Percentiles rank a stretch among this genome's conserved stretches.
phyloP scores from a whole-genome alignment of 495 filamentous ascomycete species.

The Penicillium ucsense region DNA sequence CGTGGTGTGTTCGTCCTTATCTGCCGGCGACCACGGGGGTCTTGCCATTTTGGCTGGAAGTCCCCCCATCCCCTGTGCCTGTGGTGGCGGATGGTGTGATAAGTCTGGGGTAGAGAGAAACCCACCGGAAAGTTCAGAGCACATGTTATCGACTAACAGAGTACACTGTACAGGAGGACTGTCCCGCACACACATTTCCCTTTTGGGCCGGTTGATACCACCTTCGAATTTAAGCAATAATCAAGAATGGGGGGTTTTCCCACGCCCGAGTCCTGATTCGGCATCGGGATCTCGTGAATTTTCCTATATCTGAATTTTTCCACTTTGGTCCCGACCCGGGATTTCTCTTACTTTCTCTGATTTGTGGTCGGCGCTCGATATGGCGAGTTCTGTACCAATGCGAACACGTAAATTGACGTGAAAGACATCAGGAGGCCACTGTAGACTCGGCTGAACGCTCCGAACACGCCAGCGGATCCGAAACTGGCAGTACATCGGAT shows the following conservation, averaged over 20 bases:
- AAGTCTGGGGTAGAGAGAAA: conserved; percentile 11
- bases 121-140: too few relatives aligned
- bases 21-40: conserved; percentile 4
- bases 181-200: too few relatives aligned
- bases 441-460: neutral
- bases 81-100: conserved; percentile 1
- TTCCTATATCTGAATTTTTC: neutral
- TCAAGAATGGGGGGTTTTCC: too few relatives aligned
- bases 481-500: neutral
- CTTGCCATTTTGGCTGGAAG: neutral
- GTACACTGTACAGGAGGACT: too few relatives aligned
- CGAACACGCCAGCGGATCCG: too few relatives aligned
- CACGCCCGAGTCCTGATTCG: neutral
- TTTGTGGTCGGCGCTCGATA: neutral
- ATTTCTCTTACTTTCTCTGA: conserved; percentile 1
- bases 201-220: too few relatives aligned
- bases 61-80: neutral
- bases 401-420: neutral
- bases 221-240: too few relatives aligned
- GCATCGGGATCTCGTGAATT: neutral
- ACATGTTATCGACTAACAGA: too few relatives aligned
- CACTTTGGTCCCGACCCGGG: neutral
- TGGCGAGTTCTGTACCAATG: neutral
- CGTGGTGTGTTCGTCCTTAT: conserved; percentile 1
- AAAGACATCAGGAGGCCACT: neutral